These are phyloP conservation scores for Paramyrothecium roridum DNA, from an alignment of 2,329 filamentous ascomycete genomes.

Conservation along the genomic window DNA sequence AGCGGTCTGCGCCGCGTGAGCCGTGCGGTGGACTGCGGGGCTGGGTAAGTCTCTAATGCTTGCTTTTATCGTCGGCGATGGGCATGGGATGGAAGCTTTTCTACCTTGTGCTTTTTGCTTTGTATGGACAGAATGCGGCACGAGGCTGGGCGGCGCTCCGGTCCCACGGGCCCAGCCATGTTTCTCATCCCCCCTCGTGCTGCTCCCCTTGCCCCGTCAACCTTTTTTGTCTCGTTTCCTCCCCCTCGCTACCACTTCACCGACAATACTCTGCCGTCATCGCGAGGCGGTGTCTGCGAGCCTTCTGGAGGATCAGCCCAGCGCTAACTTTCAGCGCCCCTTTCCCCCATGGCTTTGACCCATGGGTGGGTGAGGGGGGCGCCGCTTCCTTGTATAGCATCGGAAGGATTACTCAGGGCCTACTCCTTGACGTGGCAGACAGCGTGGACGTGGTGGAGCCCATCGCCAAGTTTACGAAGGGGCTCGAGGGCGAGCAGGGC, in stretches of 20 bases:
- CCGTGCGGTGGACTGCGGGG: slow-evolving; percentile 16
- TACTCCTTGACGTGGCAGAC: slow-evolving; percentile 68
- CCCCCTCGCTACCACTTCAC: not conserved
- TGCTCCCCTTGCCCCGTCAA: not conserved
- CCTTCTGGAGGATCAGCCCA: not conserved
- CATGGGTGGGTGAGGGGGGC: not conserved
- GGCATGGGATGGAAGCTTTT: not conserved
- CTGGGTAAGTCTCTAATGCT: slow-evolving; percentile 6
- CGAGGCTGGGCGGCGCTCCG: too few species aligned
- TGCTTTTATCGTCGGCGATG: slow-evolving; percentile 3
- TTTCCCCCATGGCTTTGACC: not conserved
- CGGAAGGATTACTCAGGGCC: slow-evolving; percentile 74
- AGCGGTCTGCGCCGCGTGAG: slow-evolving; percentile 17
- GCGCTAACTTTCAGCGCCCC: not conserved
- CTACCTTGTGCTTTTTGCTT: not conserved
- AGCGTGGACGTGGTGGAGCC: slow-evolving; percentile 84
- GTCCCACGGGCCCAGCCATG: too few species aligned
- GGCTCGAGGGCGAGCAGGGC: slow-evolving; percentile 55
- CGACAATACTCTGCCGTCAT: not conserved
- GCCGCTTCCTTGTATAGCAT: slow-evolving; percentile 52
- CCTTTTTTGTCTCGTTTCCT: not conserved
- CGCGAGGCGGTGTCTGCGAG: not conserved
- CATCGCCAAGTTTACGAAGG: slow-evolving; percentile 72
- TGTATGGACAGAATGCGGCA: not conserved
- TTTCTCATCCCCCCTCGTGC: not conserved